A percentile compares a stretch with the other conserved stretches of the same genome.
These are phyloP conservation scores for Carpinus fangiana DNA, from an alignment of 306 rosid genomes.

Conservation along the genomic window DNA sequence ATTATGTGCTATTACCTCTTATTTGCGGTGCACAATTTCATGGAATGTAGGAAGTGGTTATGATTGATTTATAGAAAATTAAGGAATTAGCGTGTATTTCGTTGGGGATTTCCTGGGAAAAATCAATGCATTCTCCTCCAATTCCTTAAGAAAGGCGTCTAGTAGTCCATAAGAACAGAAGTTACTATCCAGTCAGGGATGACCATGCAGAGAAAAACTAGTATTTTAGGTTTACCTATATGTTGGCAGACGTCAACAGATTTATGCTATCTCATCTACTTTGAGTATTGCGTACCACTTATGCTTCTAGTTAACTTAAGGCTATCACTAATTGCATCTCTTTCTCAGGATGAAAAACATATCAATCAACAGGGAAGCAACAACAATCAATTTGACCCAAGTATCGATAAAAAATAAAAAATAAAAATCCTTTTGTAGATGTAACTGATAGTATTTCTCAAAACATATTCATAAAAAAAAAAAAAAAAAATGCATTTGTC, in stretches of 20 bases:
- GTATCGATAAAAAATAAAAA: background rate
- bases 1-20: background rate
- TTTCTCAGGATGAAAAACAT: background rate
- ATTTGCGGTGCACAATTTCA: slow-evolving; percentile 5
- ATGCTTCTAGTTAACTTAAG: background rate
- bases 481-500: background rate
- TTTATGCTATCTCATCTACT: background rate
- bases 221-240: background rate
- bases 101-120: background rate
- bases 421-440: background rate
- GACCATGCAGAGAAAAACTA: background rate
- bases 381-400: background rate
- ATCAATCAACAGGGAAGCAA: background rate
- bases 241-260: background rate
- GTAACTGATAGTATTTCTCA: background rate
- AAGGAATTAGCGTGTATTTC: background rate
- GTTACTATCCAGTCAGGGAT: background rate
- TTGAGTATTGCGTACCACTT: background rate
- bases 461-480: background rate
- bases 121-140: background rate
- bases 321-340: background rate
- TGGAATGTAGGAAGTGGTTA: slow-evolving; percentile 7
- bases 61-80: background rate
- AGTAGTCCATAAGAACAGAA: too few relatives aligned
- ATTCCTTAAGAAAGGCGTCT: background rate